Conservation (phyloP, 768 basidiomycete species). For the Rhizopogon salebrosus region DNA sequence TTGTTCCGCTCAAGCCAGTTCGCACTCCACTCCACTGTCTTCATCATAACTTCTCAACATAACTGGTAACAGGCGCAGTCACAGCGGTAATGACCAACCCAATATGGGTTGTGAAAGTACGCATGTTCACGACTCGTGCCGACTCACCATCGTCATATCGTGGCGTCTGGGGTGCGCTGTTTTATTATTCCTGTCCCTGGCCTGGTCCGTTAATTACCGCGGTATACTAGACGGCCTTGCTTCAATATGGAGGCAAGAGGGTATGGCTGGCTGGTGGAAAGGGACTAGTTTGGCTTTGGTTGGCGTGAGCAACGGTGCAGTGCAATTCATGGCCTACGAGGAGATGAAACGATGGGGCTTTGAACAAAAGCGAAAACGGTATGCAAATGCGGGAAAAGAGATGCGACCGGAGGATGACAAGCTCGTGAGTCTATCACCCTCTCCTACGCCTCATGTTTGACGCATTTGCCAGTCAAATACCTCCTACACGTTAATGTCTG, state of each 20-base stretch:
- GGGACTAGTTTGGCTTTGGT: slow-evolving; percentile 86
- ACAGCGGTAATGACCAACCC: slow-evolving; percentile 96
- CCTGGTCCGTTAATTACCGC: not conserved
- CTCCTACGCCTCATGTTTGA: not conserved
- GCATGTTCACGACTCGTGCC: slow-evolving; percentile 84
- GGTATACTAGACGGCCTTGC: slow-evolving; percentile 57
- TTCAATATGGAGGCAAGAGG: slow-evolving; percentile 69
- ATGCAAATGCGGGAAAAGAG: slow-evolving; percentile 51
- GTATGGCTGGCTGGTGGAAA: slow-evolving; percentile 73
- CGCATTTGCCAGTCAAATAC: slow-evolving; percentile 65
- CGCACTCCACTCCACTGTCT: slow-evolving; percentile 35
- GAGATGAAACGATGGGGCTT: slow-evolving; percentile 91
- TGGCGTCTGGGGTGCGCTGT: slow-evolving; percentile 60
- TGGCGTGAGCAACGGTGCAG: slow-evolving; percentile 90
- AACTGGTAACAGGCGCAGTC: slow-evolving; percentile 61
- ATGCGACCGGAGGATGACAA: slow-evolving; percentile 80
- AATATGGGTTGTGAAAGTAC: slow-evolving; percentile 95
- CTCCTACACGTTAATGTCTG: slow-evolving; percentile 90
- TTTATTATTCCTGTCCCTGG: not conserved
- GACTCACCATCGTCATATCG: slow-evolving; percentile 71
- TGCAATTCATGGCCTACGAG: slow-evolving; percentile 96
- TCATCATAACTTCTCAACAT: slow-evolving; percentile 9
- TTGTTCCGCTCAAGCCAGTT: slow-evolving; percentile 95
- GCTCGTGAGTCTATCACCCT: slow-evolving; percentile 51
- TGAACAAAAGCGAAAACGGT: slow-evolving; percentile 64